Base-by-base conservation (phyloP, 371 early-diverging fungal species). In the Quaeritorhiza haematococci region DNA sequence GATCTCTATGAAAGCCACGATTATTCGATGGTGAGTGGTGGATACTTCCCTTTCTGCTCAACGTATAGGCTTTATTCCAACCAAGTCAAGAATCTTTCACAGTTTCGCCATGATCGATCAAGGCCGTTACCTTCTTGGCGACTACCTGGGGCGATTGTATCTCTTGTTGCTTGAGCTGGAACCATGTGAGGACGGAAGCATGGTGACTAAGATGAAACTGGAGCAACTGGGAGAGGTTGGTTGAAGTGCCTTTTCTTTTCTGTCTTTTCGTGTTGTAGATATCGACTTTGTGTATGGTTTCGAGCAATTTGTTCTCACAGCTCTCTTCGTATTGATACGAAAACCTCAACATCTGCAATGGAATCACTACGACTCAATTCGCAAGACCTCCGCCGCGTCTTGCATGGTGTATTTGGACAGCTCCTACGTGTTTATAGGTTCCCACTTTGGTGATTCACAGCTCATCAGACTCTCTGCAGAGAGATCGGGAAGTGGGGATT, bases 381-480 rank as follows among this genome's bases (percentile, higher is more conserved):
- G 23, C 29, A 2, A 73, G 70, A 65, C 63, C 1, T 53, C 59
- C 7, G 45, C 48, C 29, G 49, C 91, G 0, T 79, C 84, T 7
- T 76, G 83, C n/a, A 71, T 94, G 17, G 68, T 79, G 1, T 85
- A 87, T 56, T 68, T 94, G 5, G 84, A 77, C 43, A 71, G 76
- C 28, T 76, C 84, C 23, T 73, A 80, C 51, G 68, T 86, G 13
- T 94, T 80, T 61, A 66, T 94, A 45, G 94, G 94, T 3, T 92
- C 93, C 0, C 79, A 86, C 46, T 82, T 78, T 38, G 90, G 88
- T 8, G 94, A 96, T 70, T 90, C 94, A 8, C 78, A 83, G 51
- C 65, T 96, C 3, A 68, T 89, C 2, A 55, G 68, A 33, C 52
- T 90, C 26, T 59, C 62, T 15, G 53, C 60, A 0, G 64, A 81